Evolutionary conservation across 1,284 basidiomycete species (phyloP), one percentile per base, ranked within the genome.

Genomic region (Ustilago loliicola): DNA sequence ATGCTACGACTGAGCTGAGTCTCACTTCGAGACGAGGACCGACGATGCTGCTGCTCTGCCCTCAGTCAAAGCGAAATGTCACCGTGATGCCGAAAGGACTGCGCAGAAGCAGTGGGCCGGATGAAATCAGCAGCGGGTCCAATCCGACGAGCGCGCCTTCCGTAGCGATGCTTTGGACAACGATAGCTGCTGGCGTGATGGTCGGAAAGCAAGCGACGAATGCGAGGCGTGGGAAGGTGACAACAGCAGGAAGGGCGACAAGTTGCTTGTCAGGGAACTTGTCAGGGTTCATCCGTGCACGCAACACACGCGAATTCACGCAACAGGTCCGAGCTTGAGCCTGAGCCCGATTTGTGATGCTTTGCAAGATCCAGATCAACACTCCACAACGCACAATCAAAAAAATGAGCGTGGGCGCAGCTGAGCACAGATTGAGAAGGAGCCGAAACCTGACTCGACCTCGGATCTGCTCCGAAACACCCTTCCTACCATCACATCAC

Each of bases 271-370:
- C 32, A 6, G 5, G 32, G 5, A 11, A n/a, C n/a, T 25, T 40
- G 32, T 52, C 62, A 64, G 62, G 62, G 48, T 58, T 47, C 62
- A 60, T 60, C 58, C 58, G 48, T 51, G 58, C 58, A 60, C 48
- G 34, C 52, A 53, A 53, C 29, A 53, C 52, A 53, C 52, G 21
- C 52, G 42, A 21, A 45, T 45, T n/a, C n/a, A 7, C 19, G 30
- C 30, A 17, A 53, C 4, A 34, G 52, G 17, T 32, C 52, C 36
- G 36, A 55, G 54, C 54, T 40, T 25, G 11, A 40, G 23, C 36
- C n/a, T 34, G 11, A 55, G 40, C 55, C 55, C 38, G 55, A 57
- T 45, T 15, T 32, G 23, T 38, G 10, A 15, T 19, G 15, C 38
- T 5, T 42, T 27, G 23, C 45, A 23, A 29, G 15, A 50, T 29